Conservation (phyloP, 2,329 filamentous ascomycete genomes). For the Aspergillus arachidicola region DNA sequence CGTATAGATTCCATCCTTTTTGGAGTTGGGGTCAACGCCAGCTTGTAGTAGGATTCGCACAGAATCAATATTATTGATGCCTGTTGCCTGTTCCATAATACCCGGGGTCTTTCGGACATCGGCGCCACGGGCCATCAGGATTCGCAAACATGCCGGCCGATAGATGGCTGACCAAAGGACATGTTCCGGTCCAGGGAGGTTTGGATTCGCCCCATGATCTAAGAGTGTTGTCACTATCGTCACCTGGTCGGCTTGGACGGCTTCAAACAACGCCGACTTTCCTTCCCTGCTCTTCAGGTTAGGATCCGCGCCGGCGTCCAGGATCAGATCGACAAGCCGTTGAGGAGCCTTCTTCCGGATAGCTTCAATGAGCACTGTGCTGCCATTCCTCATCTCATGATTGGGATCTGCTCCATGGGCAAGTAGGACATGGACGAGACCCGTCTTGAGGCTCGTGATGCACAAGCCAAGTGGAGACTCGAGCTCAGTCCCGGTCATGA, state of each 20-base stretch:
- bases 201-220: slow-evolving; percentile 66
- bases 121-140: slow-evolving; percentile 62
- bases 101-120: slow-evolving; percentile 63
- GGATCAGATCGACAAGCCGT: slow-evolving; percentile 60
- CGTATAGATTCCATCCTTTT: slow-evolving; percentile 69
- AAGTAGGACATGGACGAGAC: slow-evolving; percentile 62
- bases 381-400: slow-evolving; percentile 56
- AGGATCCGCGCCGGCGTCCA: slow-evolving; percentile 62
- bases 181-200: slow-evolving; percentile 70
- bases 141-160: slow-evolving; percentile 59
- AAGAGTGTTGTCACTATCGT: slow-evolving; percentile 59
- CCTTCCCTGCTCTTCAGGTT: slow-evolving; percentile 64
- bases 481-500: slow-evolving; percentile 51
- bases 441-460: slow-evolving; percentile 55
- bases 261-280: slow-evolving; percentile 65
- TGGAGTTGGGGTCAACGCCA: slow-evolving; percentile 62
- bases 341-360: slow-evolving; percentile 62
- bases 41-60: slow-evolving; percentile 60
- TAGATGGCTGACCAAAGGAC: slow-evolving; percentile 68
- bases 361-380: slow-evolving; percentile 61
- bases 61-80: slow-evolving; percentile 65
- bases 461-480: slow-evolving; percentile 60
- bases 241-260: slow-evolving; percentile 58
- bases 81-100: slow-evolving; percentile 65
- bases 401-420: slow-evolving; percentile 64